phyloP scores from a whole-genome alignment of 768 basidiomycete genomes.

The Amanita exitialis region DNA sequence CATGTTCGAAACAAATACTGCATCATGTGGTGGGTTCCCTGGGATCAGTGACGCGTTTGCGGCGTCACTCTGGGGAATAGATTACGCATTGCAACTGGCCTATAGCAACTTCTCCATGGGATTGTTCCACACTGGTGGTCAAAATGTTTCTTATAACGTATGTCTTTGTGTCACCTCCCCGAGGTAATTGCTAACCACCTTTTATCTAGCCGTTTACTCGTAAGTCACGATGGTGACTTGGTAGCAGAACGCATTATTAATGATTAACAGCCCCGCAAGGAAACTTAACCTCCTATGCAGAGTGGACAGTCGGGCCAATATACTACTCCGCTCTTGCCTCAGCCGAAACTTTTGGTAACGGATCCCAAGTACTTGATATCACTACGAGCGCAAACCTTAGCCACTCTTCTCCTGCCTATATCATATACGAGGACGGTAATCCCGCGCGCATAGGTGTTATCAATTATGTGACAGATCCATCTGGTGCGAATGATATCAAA shows the following conservation, averaged over 20 bases:
- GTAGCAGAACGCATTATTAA: conserved; percentile 13
- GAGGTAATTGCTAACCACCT: conserved; percentile 18
- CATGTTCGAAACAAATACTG: conserved; percentile 68
- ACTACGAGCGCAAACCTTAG: conserved; percentile 39
- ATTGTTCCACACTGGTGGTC: conserved; percentile 53
- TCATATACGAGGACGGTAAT: conserved; percentile 60
- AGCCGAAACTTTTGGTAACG: conserved; percentile 62
- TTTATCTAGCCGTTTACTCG: conserved; percentile 44
- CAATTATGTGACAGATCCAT: conserved; percentile 58
- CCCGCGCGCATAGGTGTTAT: conserved; percentile 56
- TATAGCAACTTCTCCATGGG: conserved; percentile 45
- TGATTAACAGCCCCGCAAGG: conserved; percentile 42
- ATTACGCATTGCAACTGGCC: conserved; percentile 57
- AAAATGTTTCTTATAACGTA: conserved; percentile 61
- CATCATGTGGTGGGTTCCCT: conserved; percentile 59
- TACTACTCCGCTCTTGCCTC: conserved; percentile 68
- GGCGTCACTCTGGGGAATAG: conserved; percentile 55
- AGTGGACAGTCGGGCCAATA: conserved; percentile 71
- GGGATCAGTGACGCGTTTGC: conserved; percentile 56
- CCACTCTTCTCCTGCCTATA: conserved; percentile 55
- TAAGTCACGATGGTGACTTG: conserved; percentile 22
- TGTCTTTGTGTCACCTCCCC: conserved; percentile 13
- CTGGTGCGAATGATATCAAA: conserved; percentile 45
- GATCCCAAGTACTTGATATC: conserved; percentile 58
- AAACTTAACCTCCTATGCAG: conserved; percentile 45